Evolutionary conservation across 345 rosid genomes (phyloP), one percentile per base, ranked within the genome.

Genomic region (Hypericum androsaemum): DNA sequence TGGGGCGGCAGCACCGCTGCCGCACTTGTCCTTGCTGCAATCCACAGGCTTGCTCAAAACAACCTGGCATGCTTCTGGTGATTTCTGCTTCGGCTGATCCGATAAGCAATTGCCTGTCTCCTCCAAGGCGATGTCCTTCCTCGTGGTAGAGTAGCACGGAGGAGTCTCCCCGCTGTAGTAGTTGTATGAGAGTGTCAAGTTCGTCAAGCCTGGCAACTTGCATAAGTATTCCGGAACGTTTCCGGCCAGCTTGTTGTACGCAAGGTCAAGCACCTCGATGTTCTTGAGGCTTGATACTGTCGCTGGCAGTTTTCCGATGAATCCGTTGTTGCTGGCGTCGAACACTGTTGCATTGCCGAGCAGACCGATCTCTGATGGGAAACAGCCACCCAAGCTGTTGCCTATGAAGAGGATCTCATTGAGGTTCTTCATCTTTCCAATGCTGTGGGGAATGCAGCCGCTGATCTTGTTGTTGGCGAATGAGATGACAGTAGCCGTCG

Each of bases 391-490:
- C 0, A 89, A 66, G 6, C 16, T 44, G 43, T 89, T 89, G 57
- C 74, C 69, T 51, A 36, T 37, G 69, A 86, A 71, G 41, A 74
- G 2, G 39, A 89, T 69, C 71, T 89, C 95, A 5, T 83, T 70
- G 37, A 89, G 53, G 61, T 80, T 76, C 7, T 54, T 8, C 95
- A 86, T 89, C 44, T 69, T 73, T 3, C 88, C 89, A 41, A 86
- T 72, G 54, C 70, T 64, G 12, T 47, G 73, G 0, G 97, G 96
- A 60, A 88, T 80, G 66, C 95, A 80, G 0, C 96, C 96, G 0
- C 10, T 37, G 61, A 88, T 75, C 10, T 80, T 78, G 76, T 89
- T 89, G 62, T 78, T 46, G 12, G 87, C 94, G 39, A 89, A 81
- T 35, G 85, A 64, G 53, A 81, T 72, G 0, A 86, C 81, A 0